These are phyloP conservation scores for Pontederia paniculata DNA, from an alignment of 176 grass and related monocot genomes.

Conservation along the genomic window DNA sequence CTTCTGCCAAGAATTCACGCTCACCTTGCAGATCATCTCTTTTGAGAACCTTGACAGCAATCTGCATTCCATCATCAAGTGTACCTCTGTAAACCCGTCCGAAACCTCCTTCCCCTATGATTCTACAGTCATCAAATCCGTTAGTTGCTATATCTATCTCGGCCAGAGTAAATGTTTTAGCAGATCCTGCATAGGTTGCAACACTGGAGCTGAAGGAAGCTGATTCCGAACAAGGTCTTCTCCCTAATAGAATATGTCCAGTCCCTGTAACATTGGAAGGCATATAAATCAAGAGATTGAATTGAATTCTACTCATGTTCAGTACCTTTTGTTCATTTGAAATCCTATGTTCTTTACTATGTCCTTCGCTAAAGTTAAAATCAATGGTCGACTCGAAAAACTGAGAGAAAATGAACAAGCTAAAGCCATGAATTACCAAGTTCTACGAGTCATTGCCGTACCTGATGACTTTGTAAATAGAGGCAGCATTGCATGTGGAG, in stretches of 20 bases:
- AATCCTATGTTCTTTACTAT: too few relatives aligned
- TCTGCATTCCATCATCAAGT: conserved; percentile 11
- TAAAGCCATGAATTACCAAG: neutral
- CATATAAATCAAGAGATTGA: neutral
- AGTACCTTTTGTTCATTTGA: too few relatives aligned
- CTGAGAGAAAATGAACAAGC: too few relatives aligned
- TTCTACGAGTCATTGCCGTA: neutral
- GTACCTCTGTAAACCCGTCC: conserved; percentile 9
- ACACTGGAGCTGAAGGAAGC: conserved; percentile 10
- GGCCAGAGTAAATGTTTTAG: conserved; percentile 12
- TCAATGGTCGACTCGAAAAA: too few relatives aligned
- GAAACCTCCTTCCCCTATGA: conserved; percentile 19
- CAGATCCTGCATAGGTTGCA: conserved; percentile 10
- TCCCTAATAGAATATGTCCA: conserved; percentile 1
- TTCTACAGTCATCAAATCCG: conserved; percentile 11
- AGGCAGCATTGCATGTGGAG: neutral
- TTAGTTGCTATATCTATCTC: conserved; percentile 12
- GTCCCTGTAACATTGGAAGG: neutral
- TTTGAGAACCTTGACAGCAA: conserved; percentile 12
- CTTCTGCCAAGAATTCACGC: conserved; percentile 13
- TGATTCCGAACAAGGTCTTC: neutral
- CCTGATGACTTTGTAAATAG: conserved; percentile 10
- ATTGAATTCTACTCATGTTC: neutral
- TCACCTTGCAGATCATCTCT: conserved; percentile 16
- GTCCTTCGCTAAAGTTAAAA: too few relatives aligned